Base-by-base conservation (phyloP, 768 basidiomycete species). In the Pleurotus pulmonarius region DNA sequence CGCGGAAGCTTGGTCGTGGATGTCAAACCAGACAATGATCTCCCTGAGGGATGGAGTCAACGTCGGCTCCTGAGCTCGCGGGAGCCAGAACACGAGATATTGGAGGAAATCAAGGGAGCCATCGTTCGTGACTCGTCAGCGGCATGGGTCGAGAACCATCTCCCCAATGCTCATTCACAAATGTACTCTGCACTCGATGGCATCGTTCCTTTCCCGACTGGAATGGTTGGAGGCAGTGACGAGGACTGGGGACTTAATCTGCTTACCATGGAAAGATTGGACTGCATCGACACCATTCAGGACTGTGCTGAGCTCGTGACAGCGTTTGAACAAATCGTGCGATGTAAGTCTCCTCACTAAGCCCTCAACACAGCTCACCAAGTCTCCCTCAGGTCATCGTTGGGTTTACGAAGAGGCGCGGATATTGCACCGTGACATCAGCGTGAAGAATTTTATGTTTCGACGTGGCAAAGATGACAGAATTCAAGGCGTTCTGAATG, bases 361-460 rank as follows among this genome's bases (percentile, higher is more conserved):
- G 41, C 20, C n/a, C 6, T 18, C n/a, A 44, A 16, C 11, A 16
- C 7, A n/a, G 2, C 5, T 44, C 20, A 16, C 20, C 9, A 44
- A 16, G 4, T 15, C 51, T n/a, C 15, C 15, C 8, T 9, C 11
- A 53, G 51, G 51, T 41, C 51, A 40, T 5, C 11, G 7, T 12
- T 53, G 51, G 38, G 51, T 53, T 9, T 25, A 16, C 20, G 51
- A 53, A 8, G 2, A 5, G n/a, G 51, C 37, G 38, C n/a, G 20
- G 11, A 24, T 53, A 3, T 41, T 53, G 18, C 51, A 53, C 24
- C 39, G 51, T n/a, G 51, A 53, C n/a, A 41, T 53, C 20, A 53
- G 51, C 51, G 13, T 39, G 4, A 18, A 39, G 16, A 53, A 53
- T 18, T 7, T 39, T 18, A 53, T 53, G 51, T 24, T 16, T 20